Evolutionary conservation across 2,329 filamentous ascomycete genomes (phyloP).

Genomic region (Apiospora hydei): DNA sequence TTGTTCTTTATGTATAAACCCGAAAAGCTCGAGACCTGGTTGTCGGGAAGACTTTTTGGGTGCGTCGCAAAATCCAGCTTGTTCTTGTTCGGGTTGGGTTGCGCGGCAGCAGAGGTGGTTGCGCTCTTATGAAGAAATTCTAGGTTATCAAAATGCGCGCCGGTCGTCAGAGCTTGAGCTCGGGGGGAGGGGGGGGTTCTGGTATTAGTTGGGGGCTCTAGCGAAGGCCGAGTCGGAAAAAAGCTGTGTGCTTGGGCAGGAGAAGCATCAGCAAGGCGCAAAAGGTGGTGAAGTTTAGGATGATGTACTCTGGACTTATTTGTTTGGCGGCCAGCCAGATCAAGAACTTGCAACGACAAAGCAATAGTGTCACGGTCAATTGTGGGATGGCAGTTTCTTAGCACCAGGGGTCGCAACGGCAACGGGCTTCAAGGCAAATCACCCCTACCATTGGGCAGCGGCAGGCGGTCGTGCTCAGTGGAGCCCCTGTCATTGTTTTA

Average conservation of each 20-base stretch:
- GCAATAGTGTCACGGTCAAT: slow-evolving; percentile 16
- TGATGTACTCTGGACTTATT: slow-evolving; percentile 10
- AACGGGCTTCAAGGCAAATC: neutral
- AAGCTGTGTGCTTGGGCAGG: slow-evolving; percentile 17
- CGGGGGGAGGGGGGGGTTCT: no score
- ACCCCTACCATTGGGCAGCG: slow-evolving; percentile 13
- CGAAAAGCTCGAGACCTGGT: neutral
- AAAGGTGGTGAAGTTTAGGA: slow-evolving; percentile 3
- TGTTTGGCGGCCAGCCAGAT: neutral
- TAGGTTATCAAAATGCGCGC: neutral
- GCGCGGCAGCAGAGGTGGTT: slow-evolving; percentile 13
- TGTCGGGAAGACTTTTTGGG: neutral
- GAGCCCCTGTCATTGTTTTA: slow-evolving; percentile 2
- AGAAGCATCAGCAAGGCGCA: slow-evolving; percentile 16
- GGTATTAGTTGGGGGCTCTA: slow-evolving; percentile 1
- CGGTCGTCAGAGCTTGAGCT: slow-evolving; percentile 2
- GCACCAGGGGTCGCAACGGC: slow-evolving; percentile 20
- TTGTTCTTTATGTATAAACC: neutral
- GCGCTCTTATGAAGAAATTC: neutral
- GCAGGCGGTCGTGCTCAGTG: neutral
- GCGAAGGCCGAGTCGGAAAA: neutral
- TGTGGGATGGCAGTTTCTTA: slow-evolving; percentile 15
- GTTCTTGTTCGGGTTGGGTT: slow-evolving; percentile 7
- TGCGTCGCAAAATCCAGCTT: slow-evolving; percentile 7
- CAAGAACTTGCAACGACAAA: neutral